Conservation (phyloP, 495 filamentous ascomycete species). For the Trichoderma parareesei region DNA sequence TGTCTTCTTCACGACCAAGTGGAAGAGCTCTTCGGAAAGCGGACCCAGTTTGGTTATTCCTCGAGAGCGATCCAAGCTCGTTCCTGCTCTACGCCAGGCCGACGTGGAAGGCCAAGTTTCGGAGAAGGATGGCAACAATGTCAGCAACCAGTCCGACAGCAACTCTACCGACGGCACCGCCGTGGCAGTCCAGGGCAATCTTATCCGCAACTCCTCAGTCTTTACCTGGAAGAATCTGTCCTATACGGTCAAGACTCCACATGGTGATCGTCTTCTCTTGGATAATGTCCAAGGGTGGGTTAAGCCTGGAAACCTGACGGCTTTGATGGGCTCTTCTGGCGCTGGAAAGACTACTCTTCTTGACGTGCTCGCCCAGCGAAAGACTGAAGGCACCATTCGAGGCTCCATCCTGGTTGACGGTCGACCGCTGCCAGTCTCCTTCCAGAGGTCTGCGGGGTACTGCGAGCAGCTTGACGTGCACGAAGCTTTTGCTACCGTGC, state of each 20-base stretch:
- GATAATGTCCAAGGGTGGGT: constrained; percentile 64
- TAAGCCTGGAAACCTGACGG: constrained; percentile 69
- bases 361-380: constrained; percentile 65
- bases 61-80: constrained; percentile 46
- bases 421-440: constrained; percentile 50
- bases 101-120: constrained; percentile 15
- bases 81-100: constrained; percentile 43
- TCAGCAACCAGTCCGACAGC: neutral
- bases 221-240: constrained; percentile 72
- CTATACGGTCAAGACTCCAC: constrained; percentile 65
- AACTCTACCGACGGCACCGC: neutral
- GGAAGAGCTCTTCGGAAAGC: constrained; percentile 35
- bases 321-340: constrained; percentile 74
- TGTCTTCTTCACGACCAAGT: constrained; percentile 30
- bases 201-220: constrained; percentile 55
- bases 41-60: constrained; percentile 58
- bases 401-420: constrained; percentile 78
- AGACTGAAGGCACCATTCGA: constrained; percentile 59
- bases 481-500: constrained; percentile 70
- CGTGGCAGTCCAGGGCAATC: constrained; percentile 42
- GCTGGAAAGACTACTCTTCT: constrained; percentile 69
- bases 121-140: neutral
- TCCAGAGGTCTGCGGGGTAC: constrained; percentile 72
- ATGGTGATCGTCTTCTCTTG: constrained; percentile 59
- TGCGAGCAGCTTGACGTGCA: constrained; percentile 86